Base-by-base conservation (phyloP, 768 basidiomycete genomes). In the Boletus sensibilis region DNA sequence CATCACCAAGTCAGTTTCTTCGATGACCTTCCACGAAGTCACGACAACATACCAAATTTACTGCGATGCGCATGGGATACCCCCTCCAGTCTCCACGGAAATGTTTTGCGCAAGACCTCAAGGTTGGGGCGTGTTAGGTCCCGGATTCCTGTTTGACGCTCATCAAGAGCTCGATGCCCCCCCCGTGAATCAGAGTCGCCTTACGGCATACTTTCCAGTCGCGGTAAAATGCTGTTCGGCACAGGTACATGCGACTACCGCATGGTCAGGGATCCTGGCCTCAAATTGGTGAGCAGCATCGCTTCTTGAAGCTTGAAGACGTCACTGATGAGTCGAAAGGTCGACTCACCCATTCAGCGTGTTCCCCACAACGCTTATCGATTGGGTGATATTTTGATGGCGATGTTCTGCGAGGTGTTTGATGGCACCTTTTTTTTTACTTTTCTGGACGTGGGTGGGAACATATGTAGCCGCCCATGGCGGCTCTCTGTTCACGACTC, bases 391-490 rank as follows among this genome's bases (percentile, higher is more conserved):
- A 21, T 29, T 41, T 47, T 47, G 47, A 60, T 47, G 51, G 46
- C 54, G 25, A 44, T 59, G 55, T 50, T 21, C 48, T 25, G 41
- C 20, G 44, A 14, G 37, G 42, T 34, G 44, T 21, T 42, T 31
- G 10, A 38, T 43, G 25, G 29, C 34, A 21, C 39, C 34, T 9
- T 37, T 53, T 40, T 40, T 49, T 41, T 20, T 43, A 44, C 58
- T 45, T 54, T 60, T 53, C 27, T 13, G 55, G 57, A 38, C 13
- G 31, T 48, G 38, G 13, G 20, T 50, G 38, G 16, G 35, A 23
- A 52, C 41, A 40, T 37, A 23, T 43, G 40, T 53, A 67, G 59
- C 55, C 67, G 66, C 66, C 52, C 57, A 56, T 35, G n/a, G 23
- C 49, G 54, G 44, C 31, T 44, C 23, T 49, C 41, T 39, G 40